phyloP scores from a whole-genome alignment of 768 basidiomycete genomes.

The Tephrocybe sp. region DNA sequence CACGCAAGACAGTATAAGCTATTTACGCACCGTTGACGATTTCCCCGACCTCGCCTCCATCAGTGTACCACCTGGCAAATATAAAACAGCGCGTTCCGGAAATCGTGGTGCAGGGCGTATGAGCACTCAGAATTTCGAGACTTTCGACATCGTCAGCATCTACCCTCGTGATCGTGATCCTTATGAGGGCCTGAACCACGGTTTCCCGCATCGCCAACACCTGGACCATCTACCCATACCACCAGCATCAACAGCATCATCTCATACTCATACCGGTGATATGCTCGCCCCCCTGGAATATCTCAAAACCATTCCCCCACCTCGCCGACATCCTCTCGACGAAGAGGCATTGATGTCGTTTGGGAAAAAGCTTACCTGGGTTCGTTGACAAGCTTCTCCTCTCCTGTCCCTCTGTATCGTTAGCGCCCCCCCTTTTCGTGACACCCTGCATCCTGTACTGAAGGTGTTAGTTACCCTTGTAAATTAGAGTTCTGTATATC shows the following conservation, averaged over 20 bases:
- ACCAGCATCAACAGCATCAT: background rate
- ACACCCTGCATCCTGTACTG: background rate
- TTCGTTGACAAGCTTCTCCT: slow-evolving; percentile 1
- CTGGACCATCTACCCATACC: background rate
- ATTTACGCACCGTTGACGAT: slow-evolving; percentile 60
- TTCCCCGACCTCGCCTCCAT: slow-evolving; percentile 52
- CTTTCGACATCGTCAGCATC: background rate
- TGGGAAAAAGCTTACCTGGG: slow-evolving; percentile 23
- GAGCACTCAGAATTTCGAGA: slow-evolving; percentile 12
- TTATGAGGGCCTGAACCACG: background rate
- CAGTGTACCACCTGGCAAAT: slow-evolving; percentile 57
- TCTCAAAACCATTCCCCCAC: slow-evolving; percentile 57
- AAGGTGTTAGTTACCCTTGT: background rate
- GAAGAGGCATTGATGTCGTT: slow-evolving; percentile 70
- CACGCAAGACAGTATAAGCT: slow-evolving; percentile 59
- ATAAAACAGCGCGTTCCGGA: slow-evolving; percentile 63
- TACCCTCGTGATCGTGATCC: background rate
- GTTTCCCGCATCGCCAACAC: background rate
- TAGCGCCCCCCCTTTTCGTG: background rate
- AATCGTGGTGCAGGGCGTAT: slow-evolving; percentile 29
- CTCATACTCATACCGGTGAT: slow-evolving; percentile 13
- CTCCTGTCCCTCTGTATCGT: background rate
- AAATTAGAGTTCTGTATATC: too few relatives aligned
- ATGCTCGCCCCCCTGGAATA: slow-evolving; percentile 65
- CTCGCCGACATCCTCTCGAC: slow-evolving; percentile 68